Percentiles rank a stretch among this genome's conserved stretches.
Conservation (phyloP, 768 basidiomycete genomes). For the Tulasnella sp. region DNA sequence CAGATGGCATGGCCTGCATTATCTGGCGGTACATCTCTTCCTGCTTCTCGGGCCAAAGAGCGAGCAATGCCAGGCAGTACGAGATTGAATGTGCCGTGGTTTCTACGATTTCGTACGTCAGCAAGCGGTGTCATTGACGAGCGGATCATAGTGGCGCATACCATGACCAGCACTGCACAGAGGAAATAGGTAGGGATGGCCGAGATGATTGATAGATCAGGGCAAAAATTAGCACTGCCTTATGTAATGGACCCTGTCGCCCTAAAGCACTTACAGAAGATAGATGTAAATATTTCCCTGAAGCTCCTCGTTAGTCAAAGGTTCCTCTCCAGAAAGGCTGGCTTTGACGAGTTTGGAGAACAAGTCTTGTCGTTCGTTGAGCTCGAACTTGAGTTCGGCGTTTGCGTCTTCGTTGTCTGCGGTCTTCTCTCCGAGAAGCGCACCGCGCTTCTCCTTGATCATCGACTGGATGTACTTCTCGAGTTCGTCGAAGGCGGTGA, state of each 20-base stretch:
- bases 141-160: constrained; percentile 37
- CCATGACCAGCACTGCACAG: constrained; percentile 56
- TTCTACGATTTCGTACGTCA: constrained; percentile 44
- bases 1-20: constrained; percentile 45
- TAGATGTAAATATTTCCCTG: constrained; percentile 42
- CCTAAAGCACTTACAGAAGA: constrained; percentile 45
- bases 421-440: constrained; percentile 3
- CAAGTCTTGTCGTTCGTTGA: constrained; percentile 36
- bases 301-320: constrained; percentile 32
- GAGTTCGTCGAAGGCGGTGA: constrained; percentile 32
- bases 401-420: not conserved
- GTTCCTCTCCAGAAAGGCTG: not conserved
- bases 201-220: not conserved
- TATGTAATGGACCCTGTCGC: not conserved
- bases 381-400: constrained; percentile 2
- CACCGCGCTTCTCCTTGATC: constrained; percentile 21
- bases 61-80: constrained; percentile 53
- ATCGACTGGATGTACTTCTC: constrained; percentile 29
- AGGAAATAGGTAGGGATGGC: not conserved
- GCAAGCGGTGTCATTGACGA: not conserved
- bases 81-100: constrained; percentile 57
- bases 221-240: not conserved
- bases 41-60: constrained; percentile 53
- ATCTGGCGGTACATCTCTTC: constrained; percentile 55
- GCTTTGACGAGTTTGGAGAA: constrained; percentile 35